Base-by-base conservation (phyloP, 1,284 basidiomycete species). In the Nidula niveotomentosa region DNA sequence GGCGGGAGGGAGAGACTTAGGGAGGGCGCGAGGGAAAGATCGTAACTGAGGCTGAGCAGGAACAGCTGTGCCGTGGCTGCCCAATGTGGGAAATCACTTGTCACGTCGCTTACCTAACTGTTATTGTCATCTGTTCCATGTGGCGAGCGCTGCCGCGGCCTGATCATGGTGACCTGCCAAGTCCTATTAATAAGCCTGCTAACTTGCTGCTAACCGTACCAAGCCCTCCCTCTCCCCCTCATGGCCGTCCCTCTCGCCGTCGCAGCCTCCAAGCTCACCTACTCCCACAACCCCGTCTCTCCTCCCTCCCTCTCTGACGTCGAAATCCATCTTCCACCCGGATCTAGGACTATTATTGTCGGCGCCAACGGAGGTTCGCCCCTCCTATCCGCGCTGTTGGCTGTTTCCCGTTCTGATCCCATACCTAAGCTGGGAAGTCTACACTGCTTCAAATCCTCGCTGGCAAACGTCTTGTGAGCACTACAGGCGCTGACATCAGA, bases 361-460 rank as follows among this genome's bases (percentile, higher is more conserved):
- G 94, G 94, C 51, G 92, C 94, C n/a, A 96, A 96, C 67, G 94
- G 94, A 70, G 94, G 93, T 74, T 51, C 51, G 59, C 47, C 47
- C 52, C 53, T 39, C 50, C 12, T 48, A 36, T 43, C 37, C 54
- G 53, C 23, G 48, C 53, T 8, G 12, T 23, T 23, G 23, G 23
- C 23, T 23, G 23, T 33, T 35, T 49, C 49, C 37, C 52, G 51
- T 48, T 57, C 53, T 56, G 45, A 54, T 48, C 56, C 60, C 10
- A 37, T 23, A 23, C 15, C 58, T 23, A 58, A 90, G 93, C 94
- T 49, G 96, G 96, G 18, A 99, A 99, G 72, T 96, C 94, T 30
- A 99, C 96, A 1, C 76, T 99, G 13, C 80, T 99, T 13, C 91
- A 97, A 62, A 90, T 99, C 56, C 80, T 98, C 5, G 96, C 97